Evolutionary conservation across 1,284 basidiomycete genomes (phyloP).

Genomic region (Cystobasidiaceae sp.): DNA sequence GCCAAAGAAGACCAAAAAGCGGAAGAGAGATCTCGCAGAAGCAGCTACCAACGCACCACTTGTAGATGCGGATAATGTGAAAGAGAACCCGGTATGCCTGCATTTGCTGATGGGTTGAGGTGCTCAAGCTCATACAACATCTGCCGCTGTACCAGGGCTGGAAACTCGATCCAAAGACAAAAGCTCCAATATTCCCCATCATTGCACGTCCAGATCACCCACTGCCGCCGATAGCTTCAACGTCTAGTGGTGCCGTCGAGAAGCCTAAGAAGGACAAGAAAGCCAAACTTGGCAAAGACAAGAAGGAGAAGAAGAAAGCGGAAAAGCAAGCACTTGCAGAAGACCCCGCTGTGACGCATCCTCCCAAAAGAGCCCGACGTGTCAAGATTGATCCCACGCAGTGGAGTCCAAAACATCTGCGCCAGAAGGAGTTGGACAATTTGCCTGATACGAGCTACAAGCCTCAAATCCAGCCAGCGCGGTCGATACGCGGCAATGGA

Average conservation of each 20-base stretch:
- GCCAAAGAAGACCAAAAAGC: conserved; percentile 13
- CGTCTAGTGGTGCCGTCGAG: neutral
- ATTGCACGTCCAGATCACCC: conserved; percentile 27
- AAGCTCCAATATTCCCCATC: conserved; percentile 26
- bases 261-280: neutral
- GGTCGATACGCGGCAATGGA: neutral
- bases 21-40: neutral
- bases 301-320: conserved; percentile 20
- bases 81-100: conserved; percentile 1
- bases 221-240: conserved; percentile 2
- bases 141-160: conserved; percentile 8
- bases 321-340: neutral
- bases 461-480: neutral
- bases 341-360: neutral
- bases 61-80: neutral
- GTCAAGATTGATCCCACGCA: conserved; percentile 27
- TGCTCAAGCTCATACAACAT: neutral
- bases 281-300: neutral
- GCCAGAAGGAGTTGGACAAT: conserved; percentile 4
- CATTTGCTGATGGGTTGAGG: neutral
- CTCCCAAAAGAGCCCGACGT: conserved; percentile 11
- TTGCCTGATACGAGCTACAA: neutral
- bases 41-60: neutral
- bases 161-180: conserved; percentile 24
- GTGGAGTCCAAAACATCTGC: conserved; percentile 14